Evolutionary conservation across 2,329 filamentous ascomycete species (phyloP).

Genomic region (Rhynchosporium graminicola): DNA sequence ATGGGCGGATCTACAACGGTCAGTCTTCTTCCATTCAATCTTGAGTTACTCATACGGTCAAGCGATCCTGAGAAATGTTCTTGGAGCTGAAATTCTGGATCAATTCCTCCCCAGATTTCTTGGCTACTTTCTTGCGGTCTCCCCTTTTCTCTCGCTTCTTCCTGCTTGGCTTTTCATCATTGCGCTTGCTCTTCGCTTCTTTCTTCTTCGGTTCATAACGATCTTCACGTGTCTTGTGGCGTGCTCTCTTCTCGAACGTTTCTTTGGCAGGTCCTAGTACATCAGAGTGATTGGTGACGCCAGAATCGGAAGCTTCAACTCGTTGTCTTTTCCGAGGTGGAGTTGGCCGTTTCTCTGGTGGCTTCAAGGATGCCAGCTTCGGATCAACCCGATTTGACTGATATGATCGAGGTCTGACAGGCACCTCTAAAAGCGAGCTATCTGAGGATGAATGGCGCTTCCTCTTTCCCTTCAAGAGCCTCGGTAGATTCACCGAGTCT

Average conservation of each 20-base stretch:
- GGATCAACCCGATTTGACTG: not conserved
- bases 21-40: not conserved
- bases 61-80: conserved; percentile 52
- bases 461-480: conserved; percentile 5
- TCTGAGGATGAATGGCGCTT: conserved; percentile 15
- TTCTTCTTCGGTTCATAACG: conserved; percentile 52
- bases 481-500: not conserved
- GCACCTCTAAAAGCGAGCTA: conserved; percentile 16
- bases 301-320: conserved; percentile 13
- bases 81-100: conserved; percentile 58
- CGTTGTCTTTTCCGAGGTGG: conserved; percentile 21
- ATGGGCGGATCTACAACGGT: conserved; percentile 42
- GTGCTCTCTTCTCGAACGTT: conserved; percentile 48
- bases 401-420: conserved; percentile 1
- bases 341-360: not conserved
- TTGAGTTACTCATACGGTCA: conserved; percentile 48
- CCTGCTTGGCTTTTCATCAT: conserved; percentile 35
- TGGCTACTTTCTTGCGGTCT: conserved; percentile 29
- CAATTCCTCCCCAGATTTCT: conserved; percentile 45
- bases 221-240: conserved; percentile 57
- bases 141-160: conserved; percentile 27
- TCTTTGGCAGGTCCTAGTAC: conserved; percentile 20
- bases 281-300: not conserved
- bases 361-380: not conserved
- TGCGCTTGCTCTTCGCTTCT: conserved; percentile 31